Conservation (phyloP, 1,284 basidiomycete genomes). For the Schizopora paradoxa region DNA sequence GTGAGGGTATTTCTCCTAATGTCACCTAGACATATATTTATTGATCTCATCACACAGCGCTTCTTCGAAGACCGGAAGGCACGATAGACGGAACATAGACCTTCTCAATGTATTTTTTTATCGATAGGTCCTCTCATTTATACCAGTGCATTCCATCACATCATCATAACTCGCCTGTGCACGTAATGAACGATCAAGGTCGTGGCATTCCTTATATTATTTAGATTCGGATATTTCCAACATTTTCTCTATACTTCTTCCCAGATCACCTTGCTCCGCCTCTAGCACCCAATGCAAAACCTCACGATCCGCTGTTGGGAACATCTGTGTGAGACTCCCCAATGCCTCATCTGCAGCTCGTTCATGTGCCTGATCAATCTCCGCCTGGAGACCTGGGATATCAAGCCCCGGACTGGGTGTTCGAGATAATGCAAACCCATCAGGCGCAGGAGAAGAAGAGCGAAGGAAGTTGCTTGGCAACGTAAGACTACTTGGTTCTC, state of each 20-base stretch:
- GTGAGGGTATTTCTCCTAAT: constrained; percentile 39
- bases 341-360: constrained; percentile 58
- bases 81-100: too few relatives aligned
- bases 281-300: constrained; percentile 84
- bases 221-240: constrained; percentile 61
- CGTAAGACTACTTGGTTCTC: too few relatives aligned
- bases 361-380: constrained; percentile 69
- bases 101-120: too few relatives aligned
- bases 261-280: constrained; percentile 83
- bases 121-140: not conserved
- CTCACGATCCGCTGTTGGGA: constrained; percentile 76
- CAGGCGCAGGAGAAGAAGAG: too few relatives aligned
- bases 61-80: constrained; percentile 91
- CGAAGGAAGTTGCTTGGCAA: too few relatives aligned
- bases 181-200: not conserved
- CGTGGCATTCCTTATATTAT: not conserved
- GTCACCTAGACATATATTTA: constrained; percentile 16
- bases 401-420: constrained; percentile 69
- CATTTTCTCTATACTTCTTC: constrained; percentile 80
- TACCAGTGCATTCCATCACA: not conserved
- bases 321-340: constrained; percentile 80
- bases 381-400: constrained; percentile 63
- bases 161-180: not conserved
- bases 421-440: too few relatives aligned
- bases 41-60: constrained; percentile 37